Evolutionary conservation across 1,139 yeast genomes (phyloP).

Genomic region (Sugiyamaella paludigena): DNA sequence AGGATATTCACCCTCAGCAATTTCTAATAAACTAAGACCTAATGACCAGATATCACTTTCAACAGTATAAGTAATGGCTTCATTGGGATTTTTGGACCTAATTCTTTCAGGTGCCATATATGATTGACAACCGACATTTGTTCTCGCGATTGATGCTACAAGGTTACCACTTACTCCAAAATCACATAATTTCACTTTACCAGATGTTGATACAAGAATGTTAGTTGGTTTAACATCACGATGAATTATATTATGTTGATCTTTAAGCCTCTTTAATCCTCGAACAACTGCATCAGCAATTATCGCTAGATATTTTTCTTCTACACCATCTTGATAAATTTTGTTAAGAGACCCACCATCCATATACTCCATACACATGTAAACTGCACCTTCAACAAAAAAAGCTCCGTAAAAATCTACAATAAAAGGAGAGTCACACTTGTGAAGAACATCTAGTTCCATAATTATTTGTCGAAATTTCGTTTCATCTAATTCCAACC

Average conservation of each 20-base stretch:
- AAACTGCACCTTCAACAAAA: slow-evolving; percentile 95
- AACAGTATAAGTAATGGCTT: slow-evolving; percentile 79
- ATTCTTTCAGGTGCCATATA: slow-evolving; percentile 99
- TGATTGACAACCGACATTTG: slow-evolving; percentile 97
- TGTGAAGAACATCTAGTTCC: slow-evolving; percentile 92
- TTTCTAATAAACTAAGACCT: slow-evolving; percentile 84
- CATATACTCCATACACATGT: slow-evolving; percentile 98
- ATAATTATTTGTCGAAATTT: slow-evolving; percentile 90
- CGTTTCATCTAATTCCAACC: slow-evolving; percentile 85
- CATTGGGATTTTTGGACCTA: slow-evolving; percentile 49
- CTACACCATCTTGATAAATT: slow-evolving; percentile 74
- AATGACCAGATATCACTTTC: slow-evolving; percentile 97
- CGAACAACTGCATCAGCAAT: slow-evolving; percentile 77
- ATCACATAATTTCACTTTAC: slow-evolving; percentile 90
- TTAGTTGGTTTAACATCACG: slow-evolving; percentile 98
- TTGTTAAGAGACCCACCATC: slow-evolving; percentile 95
- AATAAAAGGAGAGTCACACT: slow-evolving; percentile 83
- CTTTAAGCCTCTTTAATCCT: slow-evolving; percentile 82
- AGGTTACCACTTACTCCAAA: slow-evolving; percentile 95
- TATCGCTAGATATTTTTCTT: slow-evolving; percentile 76
- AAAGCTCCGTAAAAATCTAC: slow-evolving; percentile 97
- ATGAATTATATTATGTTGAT: slow-evolving; percentile 88
- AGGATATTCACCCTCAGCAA: slow-evolving; percentile 89
- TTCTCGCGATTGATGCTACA: slow-evolving; percentile 92
- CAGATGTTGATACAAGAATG: slow-evolving; percentile 71